Evolutionary conservation across 192 early-diverging fungal species (phyloP), one percentile per base, ranked within the genome.

Genomic region (Rhizophagus prolifer): DNA sequence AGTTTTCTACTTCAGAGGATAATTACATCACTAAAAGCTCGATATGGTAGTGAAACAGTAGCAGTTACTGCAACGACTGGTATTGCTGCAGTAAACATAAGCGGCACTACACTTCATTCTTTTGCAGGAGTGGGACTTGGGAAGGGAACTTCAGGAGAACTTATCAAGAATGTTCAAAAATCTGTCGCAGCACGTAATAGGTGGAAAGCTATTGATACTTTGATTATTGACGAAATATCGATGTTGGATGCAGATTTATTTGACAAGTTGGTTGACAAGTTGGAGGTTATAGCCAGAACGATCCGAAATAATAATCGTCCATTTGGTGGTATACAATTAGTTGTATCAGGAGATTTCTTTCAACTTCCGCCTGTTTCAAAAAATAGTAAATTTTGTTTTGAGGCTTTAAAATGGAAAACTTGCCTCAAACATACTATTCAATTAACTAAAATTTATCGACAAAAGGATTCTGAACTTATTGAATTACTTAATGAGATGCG

Each of bases 401-500:
- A 95, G 60, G 79, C 88, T 28, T 60, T 80, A 8, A 74, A 83
- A 13, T 95, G 93, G 93, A 46, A 36, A 16, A 71, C 25, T 41
- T 84, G 82, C 0, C 81, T 94, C 7, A 67, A 79, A 16, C 78
- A 81, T 23, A 92, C 89, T 9, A 84, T 93, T 34, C 82, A 93
- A 82, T 75, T 98, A 66, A 90, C 84, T 9, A 88, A 91, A 59
- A 92, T 96, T 28, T 98, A 94, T 75, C 82, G 96, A 34, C 96
- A 98, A 72, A 92, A 88, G 79, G 95, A 98, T 78, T 60, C 36
- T 58, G 63, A 72, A 21, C 94, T 98, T 73, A 84, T 95, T 70
- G 83, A 90, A 26, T 88, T 98, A 78, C 86, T 98, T 31, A 95
- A 95, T 75, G 94, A 98, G 77, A 87, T 96, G 82, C 88, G 96